These are phyloP conservation scores for Yarrowia yakushimensis DNA, from an alignment of 805 yeast species.

Conservation along the genomic window DNA sequence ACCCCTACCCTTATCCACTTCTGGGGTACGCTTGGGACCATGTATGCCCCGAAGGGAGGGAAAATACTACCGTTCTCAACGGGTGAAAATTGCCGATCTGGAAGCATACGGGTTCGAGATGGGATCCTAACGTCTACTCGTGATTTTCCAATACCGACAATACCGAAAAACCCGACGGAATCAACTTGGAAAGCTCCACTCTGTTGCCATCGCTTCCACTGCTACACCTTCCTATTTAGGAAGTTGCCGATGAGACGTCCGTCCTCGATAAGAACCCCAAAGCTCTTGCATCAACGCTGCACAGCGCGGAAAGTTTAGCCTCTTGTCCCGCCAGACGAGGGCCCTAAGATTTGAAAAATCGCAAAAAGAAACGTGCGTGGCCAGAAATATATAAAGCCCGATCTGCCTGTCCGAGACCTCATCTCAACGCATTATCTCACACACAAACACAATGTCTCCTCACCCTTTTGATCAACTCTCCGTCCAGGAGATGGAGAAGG, in stretches of 20 bases:
- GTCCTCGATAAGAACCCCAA: neutral
- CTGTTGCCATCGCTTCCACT: neutral
- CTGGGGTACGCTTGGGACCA: too few species aligned
- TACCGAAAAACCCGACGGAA: neutral
- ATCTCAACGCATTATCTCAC: neutral
- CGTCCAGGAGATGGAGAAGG: slow-evolving; percentile 34
- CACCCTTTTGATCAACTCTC: slow-evolving; percentile 40
- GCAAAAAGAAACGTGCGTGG: neutral
- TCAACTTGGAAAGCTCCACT: too few species aligned
- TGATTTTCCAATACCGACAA: neutral
- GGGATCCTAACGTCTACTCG: too few species aligned
- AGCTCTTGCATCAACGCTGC: neutral
- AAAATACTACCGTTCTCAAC: too few species aligned
- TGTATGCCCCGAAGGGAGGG: too few species aligned
- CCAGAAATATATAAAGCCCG: neutral
- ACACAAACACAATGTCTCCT: slow-evolving; percentile 24
- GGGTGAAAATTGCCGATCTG: neutral
- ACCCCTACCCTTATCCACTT: slow-evolving; percentile 10
- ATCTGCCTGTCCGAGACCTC: neutral
- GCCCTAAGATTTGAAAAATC: neutral
- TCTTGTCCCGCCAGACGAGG: neutral
- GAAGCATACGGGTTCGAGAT: too few species aligned
- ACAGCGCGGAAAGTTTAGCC: slow-evolving; percentile 4
- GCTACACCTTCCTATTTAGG: slow-evolving; percentile 21
- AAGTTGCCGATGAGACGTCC: neutral